phyloP scores from a whole-genome alignment of 768 basidiomycete species.

The Phylloporus arenicola region DNA sequence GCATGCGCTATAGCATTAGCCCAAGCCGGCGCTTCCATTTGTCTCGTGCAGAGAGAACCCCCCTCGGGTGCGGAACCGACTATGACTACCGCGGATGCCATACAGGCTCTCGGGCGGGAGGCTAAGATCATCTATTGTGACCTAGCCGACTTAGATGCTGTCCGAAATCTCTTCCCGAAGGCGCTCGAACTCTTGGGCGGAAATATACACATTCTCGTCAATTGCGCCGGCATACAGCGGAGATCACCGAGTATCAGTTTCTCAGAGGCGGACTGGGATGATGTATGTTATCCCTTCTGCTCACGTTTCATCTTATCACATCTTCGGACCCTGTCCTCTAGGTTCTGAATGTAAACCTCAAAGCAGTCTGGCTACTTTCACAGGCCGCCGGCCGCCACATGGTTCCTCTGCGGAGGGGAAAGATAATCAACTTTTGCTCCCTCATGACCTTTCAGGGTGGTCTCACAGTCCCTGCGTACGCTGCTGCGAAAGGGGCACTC shows the following conservation, averaged over 20 bases:
- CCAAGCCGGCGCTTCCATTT: slow-evolving; percentile 48
- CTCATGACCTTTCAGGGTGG: slow-evolving; percentile 52
- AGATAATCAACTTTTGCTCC: slow-evolving; percentile 66
- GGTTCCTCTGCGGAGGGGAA: slow-evolving; percentile 66
- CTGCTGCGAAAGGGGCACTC: slow-evolving; percentile 84
- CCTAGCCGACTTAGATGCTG: slow-evolving; percentile 44
- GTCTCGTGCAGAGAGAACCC: slow-evolving; percentile 42
- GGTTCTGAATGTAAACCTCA: slow-evolving; percentile 86
- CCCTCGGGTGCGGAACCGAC: slow-evolving; percentile 32
- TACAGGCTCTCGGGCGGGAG: slow-evolving; percentile 32
- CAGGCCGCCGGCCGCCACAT: slow-evolving; percentile 89
- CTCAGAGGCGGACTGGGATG: slow-evolving; percentile 65
- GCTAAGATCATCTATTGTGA: slow-evolving; percentile 52
- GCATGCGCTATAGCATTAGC: slow-evolving; percentile 52
- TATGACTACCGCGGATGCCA: slow-evolving; percentile 31
- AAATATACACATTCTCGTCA: slow-evolving; percentile 59
- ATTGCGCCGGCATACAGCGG: slow-evolving; percentile 62
- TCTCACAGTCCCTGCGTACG: slow-evolving; percentile 80
- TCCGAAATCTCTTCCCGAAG: slow-evolving; percentile 43
- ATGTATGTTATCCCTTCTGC: slow-evolving; percentile 42
- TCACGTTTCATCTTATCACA: slow-evolving; percentile 8
- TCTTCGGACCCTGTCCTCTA: slow-evolving; percentile 25
- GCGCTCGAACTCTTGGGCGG: slow-evolving; percentile 48
- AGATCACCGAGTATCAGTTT: slow-evolving; percentile 60
- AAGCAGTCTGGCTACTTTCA: slow-evolving; percentile 77